Evolutionary conservation across 768 basidiomycete species (phyloP).

Genomic region (Collybiopsis confluens): DNA sequence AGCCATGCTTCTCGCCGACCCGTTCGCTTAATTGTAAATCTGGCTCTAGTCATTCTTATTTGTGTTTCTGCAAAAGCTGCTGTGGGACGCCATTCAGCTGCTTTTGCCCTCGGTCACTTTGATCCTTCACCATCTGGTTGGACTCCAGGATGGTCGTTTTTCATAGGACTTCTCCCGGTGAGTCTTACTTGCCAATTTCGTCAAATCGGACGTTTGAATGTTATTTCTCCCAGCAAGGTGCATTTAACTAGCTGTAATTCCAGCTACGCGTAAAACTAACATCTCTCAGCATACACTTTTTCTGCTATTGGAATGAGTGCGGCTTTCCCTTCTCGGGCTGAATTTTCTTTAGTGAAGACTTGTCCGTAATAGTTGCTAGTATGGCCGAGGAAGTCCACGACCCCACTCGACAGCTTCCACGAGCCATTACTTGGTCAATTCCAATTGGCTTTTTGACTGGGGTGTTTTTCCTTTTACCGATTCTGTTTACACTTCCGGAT

Average conservation of each 20-base stretch:
- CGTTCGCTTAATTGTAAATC: not conserved
- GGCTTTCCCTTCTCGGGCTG: constrained; percentile 45
- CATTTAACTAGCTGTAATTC: not conserved
- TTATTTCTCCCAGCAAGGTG: constrained; percentile 19
- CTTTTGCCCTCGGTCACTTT: constrained; percentile 55
- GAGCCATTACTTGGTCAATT: constrained; percentile 49
- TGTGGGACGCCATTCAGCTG: constrained; percentile 45
- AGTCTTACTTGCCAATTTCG: constrained; percentile 13
- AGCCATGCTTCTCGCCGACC: no score
- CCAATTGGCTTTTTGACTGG: constrained; percentile 50
- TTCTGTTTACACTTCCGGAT: constrained; percentile 62
- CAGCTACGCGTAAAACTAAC: not conserved
- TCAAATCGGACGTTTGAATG: not conserved
- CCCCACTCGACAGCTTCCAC: constrained; percentile 51
- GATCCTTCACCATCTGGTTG: constrained; percentile 61
- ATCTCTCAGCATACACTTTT: constrained; percentile 46
- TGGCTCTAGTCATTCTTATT: constrained; percentile 45
- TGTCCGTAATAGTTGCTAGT: constrained; percentile 28
- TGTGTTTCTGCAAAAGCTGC: constrained; percentile 54
- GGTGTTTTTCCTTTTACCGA: constrained; percentile 53
- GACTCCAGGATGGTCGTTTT: constrained; percentile 65
- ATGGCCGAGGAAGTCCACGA: constrained; percentile 67
- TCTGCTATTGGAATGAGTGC: constrained; percentile 53
- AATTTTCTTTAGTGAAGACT: constrained; percentile 54
- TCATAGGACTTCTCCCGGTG: constrained; percentile 59